Evolutionary conservation across 192 early-diverging fungal genomes (phyloP), one percentile per base, ranked within the genome.

Genomic region (Borealophlyctis nickersoniae): DNA sequence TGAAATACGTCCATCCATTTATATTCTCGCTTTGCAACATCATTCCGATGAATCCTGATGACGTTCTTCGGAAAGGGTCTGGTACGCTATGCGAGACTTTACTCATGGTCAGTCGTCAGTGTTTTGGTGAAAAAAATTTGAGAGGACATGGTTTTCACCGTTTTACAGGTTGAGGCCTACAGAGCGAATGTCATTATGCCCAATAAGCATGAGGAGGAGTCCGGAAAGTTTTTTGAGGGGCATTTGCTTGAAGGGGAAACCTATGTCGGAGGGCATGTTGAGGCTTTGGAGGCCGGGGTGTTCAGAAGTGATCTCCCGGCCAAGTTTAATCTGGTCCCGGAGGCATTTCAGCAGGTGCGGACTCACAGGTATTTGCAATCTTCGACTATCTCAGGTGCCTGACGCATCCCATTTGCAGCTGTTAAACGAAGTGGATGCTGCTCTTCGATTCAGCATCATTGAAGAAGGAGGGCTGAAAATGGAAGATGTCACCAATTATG

Each of bases 11-110:
- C 29, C 90, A 99, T 72, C 95, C 95, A 29, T 99, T 99, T 65
- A 93, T 96, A 39, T 99, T 98, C 66, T 99, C 97, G n/a, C 84
- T 99, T 24, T 98, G 97, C 79, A 99, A 95, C 66, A 95, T 99
- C 67, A 98, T 99, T 67, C 97, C 97, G 0, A 87, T 98, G 69
- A 90, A 91, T 48, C 94, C 94, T 0, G 97, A 99, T 73, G 97
- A 99, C 55, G 93, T 99, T 51, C 74, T 98, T 63, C 85, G 97
- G 54, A 91, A 93, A 75, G 97, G 97, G 4, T 90, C 90, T 36
- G 97, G 97, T 19, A 98, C 97, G 28, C 79, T 99, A 4, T 99
- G 97, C 62, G 97, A 99, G 74, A 84, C 89, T 32, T 72, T 99
- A 45, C 79, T 99, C 32, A 99, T 99, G 97, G 97, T 92, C 77